Evolutionary conservation across 2,329 filamentous ascomycete species (phyloP).

Genomic region (Gyromitra esculenta): DNA sequence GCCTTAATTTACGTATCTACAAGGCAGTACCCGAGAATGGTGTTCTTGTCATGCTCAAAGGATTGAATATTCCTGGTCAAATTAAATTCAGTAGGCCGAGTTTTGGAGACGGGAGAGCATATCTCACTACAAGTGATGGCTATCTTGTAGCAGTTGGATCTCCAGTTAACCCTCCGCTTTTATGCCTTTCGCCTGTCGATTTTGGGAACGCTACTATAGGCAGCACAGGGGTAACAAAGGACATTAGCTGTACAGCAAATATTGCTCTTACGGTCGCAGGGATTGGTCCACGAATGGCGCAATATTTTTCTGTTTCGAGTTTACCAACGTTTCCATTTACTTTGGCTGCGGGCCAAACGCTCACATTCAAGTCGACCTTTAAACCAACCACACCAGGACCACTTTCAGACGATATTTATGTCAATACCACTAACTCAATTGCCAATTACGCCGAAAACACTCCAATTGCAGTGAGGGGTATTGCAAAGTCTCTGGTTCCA

Average conservation of each 20-base stretch:
- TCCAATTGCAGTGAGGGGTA: slow-evolving; percentile 64
- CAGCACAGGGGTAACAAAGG: slow-evolving; percentile 58
- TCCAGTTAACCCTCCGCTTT: slow-evolving; percentile 66
- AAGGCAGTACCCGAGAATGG: slow-evolving; percentile 65
- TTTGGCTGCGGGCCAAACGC: slow-evolving; percentile 60
- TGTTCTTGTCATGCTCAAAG: slow-evolving; percentile 64
- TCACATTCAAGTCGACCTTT: slow-evolving; percentile 64
- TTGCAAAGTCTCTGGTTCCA: slow-evolving; percentile 63
- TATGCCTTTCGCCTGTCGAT: slow-evolving; percentile 65
- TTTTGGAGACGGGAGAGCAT: slow-evolving; percentile 68
- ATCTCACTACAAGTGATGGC: slow-evolving; percentile 66
- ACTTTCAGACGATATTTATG: slow-evolving; percentile 63
- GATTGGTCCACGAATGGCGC: slow-evolving; percentile 60
- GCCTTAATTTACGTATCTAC: slow-evolving; percentile 66
- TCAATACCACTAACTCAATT: slow-evolving; percentile 64
- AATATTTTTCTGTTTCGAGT: slow-evolving; percentile 60
- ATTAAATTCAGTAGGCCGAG: slow-evolving; percentile 69
- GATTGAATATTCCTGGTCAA: slow-evolving; percentile 65
- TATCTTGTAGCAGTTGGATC: slow-evolving; percentile 68
- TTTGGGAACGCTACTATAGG: slow-evolving; percentile 65
- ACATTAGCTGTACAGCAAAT: slow-evolving; percentile 65
- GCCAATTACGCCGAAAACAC: slow-evolving; percentile 65
- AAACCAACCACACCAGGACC: slow-evolving; percentile 64
- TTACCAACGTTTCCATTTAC: slow-evolving; percentile 48
- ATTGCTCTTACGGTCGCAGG: slow-evolving; percentile 62